phyloP scores from a whole-genome alignment of 2,329 filamentous ascomycete species.

The Fusarium gaditjirri region DNA sequence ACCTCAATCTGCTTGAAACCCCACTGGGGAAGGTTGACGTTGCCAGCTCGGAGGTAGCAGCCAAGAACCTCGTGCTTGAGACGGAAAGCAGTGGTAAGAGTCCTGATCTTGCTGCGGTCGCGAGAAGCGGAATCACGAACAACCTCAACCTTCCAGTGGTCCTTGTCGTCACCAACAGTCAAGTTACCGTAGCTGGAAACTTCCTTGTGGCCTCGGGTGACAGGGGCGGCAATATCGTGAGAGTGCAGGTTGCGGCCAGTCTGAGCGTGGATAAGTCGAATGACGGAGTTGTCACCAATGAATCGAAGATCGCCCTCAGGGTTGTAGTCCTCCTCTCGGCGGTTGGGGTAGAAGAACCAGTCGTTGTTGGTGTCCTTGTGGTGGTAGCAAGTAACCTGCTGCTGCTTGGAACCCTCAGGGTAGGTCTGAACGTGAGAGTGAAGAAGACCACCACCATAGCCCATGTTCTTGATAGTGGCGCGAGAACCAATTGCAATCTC shows the following conservation, averaged over 20 bases:
- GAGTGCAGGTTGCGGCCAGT: conserved; percentile 98
- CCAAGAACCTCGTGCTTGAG: conserved; percentile 83
- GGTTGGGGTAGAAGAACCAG: conserved; percentile 98
- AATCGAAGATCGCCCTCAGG: conserved; percentile 75
- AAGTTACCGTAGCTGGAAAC: conserved; percentile 97
- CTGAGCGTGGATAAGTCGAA: conserved; percentile 92
- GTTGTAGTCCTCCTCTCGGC: conserved; percentile 77
- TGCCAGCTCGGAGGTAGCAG: conserved; percentile 95
- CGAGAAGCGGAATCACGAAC: conserved; percentile 88
- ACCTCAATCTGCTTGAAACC: conserved; percentile 99
- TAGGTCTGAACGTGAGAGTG: conserved; percentile 98
- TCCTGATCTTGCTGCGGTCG: conserved; percentile 86
- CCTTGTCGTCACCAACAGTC: conserved; percentile 95
- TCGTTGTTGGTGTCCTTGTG: conserved; percentile 99
- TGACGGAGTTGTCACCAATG: conserved; percentile 78
- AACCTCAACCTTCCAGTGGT: conserved; percentile 96
- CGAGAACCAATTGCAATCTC: conserved; percentile 91
- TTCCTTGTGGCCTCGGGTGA: conserved; percentile 90
- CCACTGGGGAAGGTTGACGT: conserved; percentile 97
- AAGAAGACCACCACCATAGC: conserved; percentile 94
- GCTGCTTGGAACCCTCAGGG: conserved; percentile 91
- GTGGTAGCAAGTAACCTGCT: conserved; percentile 99
- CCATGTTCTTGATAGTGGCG: conserved; percentile 98
- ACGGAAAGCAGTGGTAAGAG: conserved; percentile 92
- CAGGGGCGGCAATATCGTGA: conserved; percentile 86